phyloP scores from a whole-genome alignment of 768 basidiomycete genomes.

The Serendipita sp. region DNA sequence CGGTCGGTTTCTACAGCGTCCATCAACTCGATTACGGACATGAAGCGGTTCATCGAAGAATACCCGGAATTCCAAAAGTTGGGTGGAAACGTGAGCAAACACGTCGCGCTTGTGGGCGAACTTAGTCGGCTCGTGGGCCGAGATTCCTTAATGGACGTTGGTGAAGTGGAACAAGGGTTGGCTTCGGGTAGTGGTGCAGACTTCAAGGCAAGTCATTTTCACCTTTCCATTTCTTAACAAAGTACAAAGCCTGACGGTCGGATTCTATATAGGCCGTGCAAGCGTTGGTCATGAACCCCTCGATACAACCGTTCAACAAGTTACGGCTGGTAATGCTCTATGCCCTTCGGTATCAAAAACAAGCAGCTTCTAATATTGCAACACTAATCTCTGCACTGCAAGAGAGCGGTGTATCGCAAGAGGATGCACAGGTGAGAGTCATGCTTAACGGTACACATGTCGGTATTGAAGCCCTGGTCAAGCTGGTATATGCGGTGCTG shows the following conservation, averaged over 20 bases:
- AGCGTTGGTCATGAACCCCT: slow-evolving; percentile 49
- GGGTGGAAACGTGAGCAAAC: slow-evolving; percentile 97
- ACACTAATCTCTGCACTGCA: slow-evolving; percentile 27
- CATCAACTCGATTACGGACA: slow-evolving; percentile 89
- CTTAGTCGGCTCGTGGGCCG: slow-evolving; percentile 76
- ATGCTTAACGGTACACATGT: slow-evolving; percentile 27
- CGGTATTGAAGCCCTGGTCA: not conserved
- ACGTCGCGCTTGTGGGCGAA: slow-evolving; percentile 93
- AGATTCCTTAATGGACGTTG: slow-evolving; percentile 74
- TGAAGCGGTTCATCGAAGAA: slow-evolving; percentile 96
- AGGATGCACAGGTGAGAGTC: slow-evolving; percentile 11
- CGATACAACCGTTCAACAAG: slow-evolving; percentile 64
- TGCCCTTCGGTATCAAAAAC: slow-evolving; percentile 88
- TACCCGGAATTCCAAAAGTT: slow-evolving; percentile 95
- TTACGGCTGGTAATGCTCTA: slow-evolving; percentile 82
- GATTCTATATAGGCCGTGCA: slow-evolving; percentile 51
- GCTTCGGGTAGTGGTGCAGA: slow-evolving; percentile 86
- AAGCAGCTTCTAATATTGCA: slow-evolving; percentile 64
- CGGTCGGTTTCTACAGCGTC: slow-evolving; percentile 60
- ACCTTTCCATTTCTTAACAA: not conserved
- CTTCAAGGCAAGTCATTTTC: slow-evolving; percentile 42
- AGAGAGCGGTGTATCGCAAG: slow-evolving; percentile 17
- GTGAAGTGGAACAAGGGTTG: slow-evolving; percentile 91
- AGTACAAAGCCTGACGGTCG: not conserved
- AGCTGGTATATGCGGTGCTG: slow-evolving; percentile 87